Conservation (phyloP, 805 yeast species). For the Wickerhamia fluorescens region DNA sequence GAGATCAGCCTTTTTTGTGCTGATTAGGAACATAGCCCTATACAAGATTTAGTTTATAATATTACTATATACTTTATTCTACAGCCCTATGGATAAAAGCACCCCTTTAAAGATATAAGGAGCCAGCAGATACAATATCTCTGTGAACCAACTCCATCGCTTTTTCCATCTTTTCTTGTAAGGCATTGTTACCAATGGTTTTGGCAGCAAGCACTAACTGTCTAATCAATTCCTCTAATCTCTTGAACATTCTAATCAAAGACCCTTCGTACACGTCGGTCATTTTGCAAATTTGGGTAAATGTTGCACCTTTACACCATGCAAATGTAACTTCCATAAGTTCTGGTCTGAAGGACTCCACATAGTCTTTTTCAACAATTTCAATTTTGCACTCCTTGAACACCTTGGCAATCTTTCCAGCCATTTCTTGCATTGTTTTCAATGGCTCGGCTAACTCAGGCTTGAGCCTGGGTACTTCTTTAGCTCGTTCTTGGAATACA, state of each 20-base stretch:
- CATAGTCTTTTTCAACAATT: slow-evolving; percentile 83
- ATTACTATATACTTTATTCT: too few species aligned
- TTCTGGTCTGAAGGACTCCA: slow-evolving; percentile 86
- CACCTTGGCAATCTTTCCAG: slow-evolving; percentile 80
- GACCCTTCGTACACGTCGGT: slow-evolving; percentile 98
- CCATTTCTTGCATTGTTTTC: slow-evolving; percentile 84
- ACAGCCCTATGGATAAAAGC: too few species aligned
- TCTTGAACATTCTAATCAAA: slow-evolving; percentile 86
- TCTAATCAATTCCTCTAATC: slow-evolving; percentile 87
- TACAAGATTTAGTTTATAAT: too few species aligned
- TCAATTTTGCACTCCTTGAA: slow-evolving; percentile 88
- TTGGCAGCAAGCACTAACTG: slow-evolving; percentile 89
- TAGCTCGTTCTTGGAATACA: slow-evolving; percentile 94
- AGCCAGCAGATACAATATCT: slow-evolving; percentile 94
- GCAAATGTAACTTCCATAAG: slow-evolving; percentile 94
- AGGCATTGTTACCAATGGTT: slow-evolving; percentile 83
- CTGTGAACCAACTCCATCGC: slow-evolving; percentile 84
- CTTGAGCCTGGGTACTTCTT: slow-evolving; percentile 76
- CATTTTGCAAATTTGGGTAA: slow-evolving; percentile 97
- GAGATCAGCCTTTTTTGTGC: slow-evolving; percentile 1
- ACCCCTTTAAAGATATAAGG: slow-evolving; percentile 64
- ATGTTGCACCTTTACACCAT: slow-evolving; percentile 95
- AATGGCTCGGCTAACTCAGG: slow-evolving; percentile 92
- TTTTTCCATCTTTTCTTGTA: slow-evolving; percentile 83
- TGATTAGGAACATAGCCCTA: too few species aligned